Conservation (phyloP, 805 yeast species). For the Nakazawaea anatomiae region DNA sequence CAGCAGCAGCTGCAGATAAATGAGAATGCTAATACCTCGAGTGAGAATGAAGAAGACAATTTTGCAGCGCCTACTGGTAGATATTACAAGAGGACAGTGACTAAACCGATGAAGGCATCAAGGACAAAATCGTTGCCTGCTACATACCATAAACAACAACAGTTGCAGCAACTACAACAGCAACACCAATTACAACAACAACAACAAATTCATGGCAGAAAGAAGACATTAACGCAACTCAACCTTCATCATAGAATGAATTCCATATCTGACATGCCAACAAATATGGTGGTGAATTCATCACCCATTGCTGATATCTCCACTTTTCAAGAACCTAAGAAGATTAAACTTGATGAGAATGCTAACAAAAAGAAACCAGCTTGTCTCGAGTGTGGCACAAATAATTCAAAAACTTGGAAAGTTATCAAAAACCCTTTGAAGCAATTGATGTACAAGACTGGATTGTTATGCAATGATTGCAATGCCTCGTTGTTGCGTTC, state of each 20-base stretch:
- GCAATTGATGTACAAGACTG: slow-evolving; percentile 4
- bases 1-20: neutral
- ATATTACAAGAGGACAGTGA: slow-evolving; percentile 1
- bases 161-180: neutral
- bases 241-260: slow-evolving; percentile 3
- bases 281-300: neutral
- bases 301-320: slow-evolving; percentile 2
- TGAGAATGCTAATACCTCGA: slow-evolving; percentile 5
- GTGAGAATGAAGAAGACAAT: slow-evolving; percentile 6
- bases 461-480: slow-evolving; percentile 9
- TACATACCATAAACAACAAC: neutral
- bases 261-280: slow-evolving; percentile 1
- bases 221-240: neutral
- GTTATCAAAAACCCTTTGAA: slow-evolving; percentile 3
- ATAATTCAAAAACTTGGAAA: slow-evolving; percentile 10
- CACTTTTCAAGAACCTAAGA: slow-evolving; percentile 6
- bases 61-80: slow-evolving; percentile 5
- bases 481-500: slow-evolving; percentile 8
- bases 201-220: neutral
- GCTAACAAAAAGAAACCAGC: neutral
- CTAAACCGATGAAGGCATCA: slow-evolving; percentile 3
- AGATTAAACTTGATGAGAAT: slow-evolving; percentile 1
- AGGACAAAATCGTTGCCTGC: slow-evolving; percentile 9
- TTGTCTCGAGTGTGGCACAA: slow-evolving; percentile 9
- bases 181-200: neutral